Base-by-base conservation (phyloP, 257 asterid genomes). In the Verbascum thapsus region DNA sequence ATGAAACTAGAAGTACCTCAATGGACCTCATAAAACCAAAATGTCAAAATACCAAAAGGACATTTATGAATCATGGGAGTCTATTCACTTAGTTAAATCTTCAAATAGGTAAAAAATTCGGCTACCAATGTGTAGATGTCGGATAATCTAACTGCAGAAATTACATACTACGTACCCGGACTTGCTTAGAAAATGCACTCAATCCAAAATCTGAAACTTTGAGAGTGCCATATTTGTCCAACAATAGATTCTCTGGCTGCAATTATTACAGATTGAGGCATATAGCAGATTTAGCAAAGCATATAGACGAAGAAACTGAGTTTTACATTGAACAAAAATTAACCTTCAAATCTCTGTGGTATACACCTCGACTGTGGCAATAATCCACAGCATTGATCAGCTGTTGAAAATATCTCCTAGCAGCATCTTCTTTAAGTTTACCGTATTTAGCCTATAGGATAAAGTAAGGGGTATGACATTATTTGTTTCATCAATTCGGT, bases 291-390 rank as follows among this genome's bases (percentile, higher is more conserved):
- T 39, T 45, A 15, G 38, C 18, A 53, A 42, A 32, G 19, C 10
- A 74, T 12, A n/a, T 15, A 35, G 16, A n/a, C 5, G 34, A 62
- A 61, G 12, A 45, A 26, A 50, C 10, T 0, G 61, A 41, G 56
- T 15, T 30, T 44, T 17, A 22, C 49, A 13, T 20, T 8, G 32
- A 63, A 60, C 7, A 43, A 15, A 72, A 10, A 0, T 41, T 39
- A 52, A 85, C 96, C 95, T 89, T 89, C 77, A 89, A 81, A 71
- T 89, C 94, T 78, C 96, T 73, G 64, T 86, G 96, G 77, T 73
- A 86, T 56, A 88, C 84, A 10, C 95, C 95, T 79, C 96, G 79
- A 59, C 94, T 89, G 71, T 89, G 96, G 83, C 96, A 89, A 72
- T 80, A 86, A 73, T 89, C 96, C 56, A 89, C 92, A 59, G 92